Conservation (phyloP, 768 basidiomycete species). For the Royoungia palumana region DNA sequence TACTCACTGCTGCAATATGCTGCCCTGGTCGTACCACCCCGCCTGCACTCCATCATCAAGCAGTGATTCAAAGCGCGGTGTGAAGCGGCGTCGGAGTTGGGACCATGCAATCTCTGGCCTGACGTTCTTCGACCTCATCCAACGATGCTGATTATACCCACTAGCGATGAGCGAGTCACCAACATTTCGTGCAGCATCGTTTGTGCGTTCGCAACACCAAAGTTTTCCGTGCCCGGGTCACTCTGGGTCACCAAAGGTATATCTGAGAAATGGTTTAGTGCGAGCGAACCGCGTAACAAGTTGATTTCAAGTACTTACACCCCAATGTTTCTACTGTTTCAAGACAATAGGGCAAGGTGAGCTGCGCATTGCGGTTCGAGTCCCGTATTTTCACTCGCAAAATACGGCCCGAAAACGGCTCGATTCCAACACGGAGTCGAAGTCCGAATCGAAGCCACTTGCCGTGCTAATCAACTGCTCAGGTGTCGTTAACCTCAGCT, state of each 20-base stretch:
- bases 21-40: slow-evolving; percentile 29
- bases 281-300: no score
- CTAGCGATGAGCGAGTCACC: slow-evolving; percentile 36
- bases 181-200: not conserved
- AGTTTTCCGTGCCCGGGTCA: slow-evolving; percentile 4
- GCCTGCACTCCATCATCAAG: slow-evolving; percentile 29
- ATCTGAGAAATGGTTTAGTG: not conserved
- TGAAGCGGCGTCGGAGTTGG: slow-evolving; percentile 24
- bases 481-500: slow-evolving; percentile 40
- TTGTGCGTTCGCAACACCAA: slow-evolving; percentile 1
- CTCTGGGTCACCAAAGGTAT: not conserved
- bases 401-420: not conserved
- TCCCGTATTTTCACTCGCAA: slow-evolving; percentile 5
- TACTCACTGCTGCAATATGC: slow-evolving; percentile 27
- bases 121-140: slow-evolving; percentile 38
- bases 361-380: not conserved
- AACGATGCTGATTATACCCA: slow-evolving; percentile 43
- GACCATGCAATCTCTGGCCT: slow-evolving; percentile 45
- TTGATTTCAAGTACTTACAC: not conserved
- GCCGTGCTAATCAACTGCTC: not conserved
- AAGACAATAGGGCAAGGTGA: not conserved
- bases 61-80: slow-evolving; percentile 36
- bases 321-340: not conserved
- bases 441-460: slow-evolving; percentile 1
- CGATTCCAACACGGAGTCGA: not conserved